Base-by-base conservation (phyloP, 805 yeast species). In the Candida morakotiae region DNA sequence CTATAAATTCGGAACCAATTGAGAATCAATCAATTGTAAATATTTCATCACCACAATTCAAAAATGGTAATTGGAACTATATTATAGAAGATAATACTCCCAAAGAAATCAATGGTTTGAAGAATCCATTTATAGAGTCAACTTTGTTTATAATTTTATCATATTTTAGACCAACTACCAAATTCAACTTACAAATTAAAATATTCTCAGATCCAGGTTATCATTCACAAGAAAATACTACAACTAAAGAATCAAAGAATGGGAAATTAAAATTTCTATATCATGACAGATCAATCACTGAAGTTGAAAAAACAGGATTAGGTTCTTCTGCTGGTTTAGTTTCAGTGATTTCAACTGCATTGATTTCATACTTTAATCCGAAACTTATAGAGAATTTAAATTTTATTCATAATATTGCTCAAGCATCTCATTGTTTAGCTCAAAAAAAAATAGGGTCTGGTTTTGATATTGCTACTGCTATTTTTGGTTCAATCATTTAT, bases 371-470 rank as follows among this genome's bases (percentile, higher is more conserved):
- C 34, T 77, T 73, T 46, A 48, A 50, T 6, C 48, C 56, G 17
- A 21, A 31, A 10, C 34, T 18, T 14, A 38, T 46, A 19, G 5
- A 28, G 1, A 10, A 38, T 10, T 39, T 43, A 6, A 46, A 49
- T 4, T 42, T 56, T n/a, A 67, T 91, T 24, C 98, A 93, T 56
- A 91, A 87, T 50, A 60, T 87, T 19, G 77, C 96, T 0, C 98
- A 93, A 56, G 67, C 86, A 7, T 83, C 95, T 0, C 98, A 93
- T 58, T 89, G 96, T 56, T 73, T 77, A 40, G 98, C 98, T 2
- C 98, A 93, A 58, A 86, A 87, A 22, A 93, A 93, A 58, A 81
- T 93, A 18, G 98, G 98, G 0, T 87, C 96, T 3, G 98, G 98
- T 0, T 93, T 93, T 59, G 98, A 93, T 55, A 95, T 93, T 28